phyloP scores from a whole-genome alignment of 192 early-diverging fungal genomes.

The Coemansia sp. region DNA sequence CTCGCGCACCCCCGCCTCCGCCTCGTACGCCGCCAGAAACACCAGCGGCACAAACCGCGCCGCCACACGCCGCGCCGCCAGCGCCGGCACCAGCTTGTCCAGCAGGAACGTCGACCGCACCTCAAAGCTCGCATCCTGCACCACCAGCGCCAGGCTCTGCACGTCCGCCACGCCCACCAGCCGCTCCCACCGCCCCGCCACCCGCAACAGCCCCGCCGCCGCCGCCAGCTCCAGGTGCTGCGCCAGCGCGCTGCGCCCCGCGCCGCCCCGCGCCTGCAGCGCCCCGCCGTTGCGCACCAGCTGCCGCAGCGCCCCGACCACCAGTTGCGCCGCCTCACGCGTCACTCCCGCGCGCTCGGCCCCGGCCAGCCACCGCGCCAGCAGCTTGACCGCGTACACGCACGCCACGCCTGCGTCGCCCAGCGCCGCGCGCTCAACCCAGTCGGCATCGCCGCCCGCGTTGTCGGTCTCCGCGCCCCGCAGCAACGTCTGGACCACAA shows the following conservation, averaged over 20 bases:
- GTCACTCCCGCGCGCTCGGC: slow-evolving; percentile 25
- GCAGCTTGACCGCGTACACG: slow-evolving; percentile 52
- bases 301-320: slow-evolving; percentile 61
- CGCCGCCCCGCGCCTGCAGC: slow-evolving; percentile 15
- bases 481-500: slow-evolving; percentile 56
- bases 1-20: slow-evolving; percentile 62
- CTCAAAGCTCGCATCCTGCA: slow-evolving; percentile 74
- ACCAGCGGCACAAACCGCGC: slow-evolving; percentile 67
- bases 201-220: slow-evolving; percentile 58
- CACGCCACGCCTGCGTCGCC: slow-evolving; percentile 33
- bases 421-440: slow-evolving; percentile 62
- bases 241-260: slow-evolving; percentile 48
- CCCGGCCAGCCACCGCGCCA: slow-evolving; percentile 63
- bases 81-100: slow-evolving; percentile 65
- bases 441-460: slow-evolving; percentile 49
- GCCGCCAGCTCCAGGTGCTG: slow-evolving; percentile 69
- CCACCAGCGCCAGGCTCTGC: slow-evolving; percentile 56
- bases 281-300: slow-evolving; percentile 61
- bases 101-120: slow-evolving; percentile 68
- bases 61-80: slow-evolving; percentile 59
- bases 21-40: slow-evolving; percentile 83
- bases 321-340: slow-evolving; percentile 63
- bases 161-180: slow-evolving; percentile 56
- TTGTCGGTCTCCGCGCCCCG: background rate
- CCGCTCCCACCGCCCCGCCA: slow-evolving; percentile 55